Percentiles rank a stretch among this genome's conserved stretches.
Conservation (phyloP, 768 basidiomycete species). For the Suillus weaverae region DNA sequence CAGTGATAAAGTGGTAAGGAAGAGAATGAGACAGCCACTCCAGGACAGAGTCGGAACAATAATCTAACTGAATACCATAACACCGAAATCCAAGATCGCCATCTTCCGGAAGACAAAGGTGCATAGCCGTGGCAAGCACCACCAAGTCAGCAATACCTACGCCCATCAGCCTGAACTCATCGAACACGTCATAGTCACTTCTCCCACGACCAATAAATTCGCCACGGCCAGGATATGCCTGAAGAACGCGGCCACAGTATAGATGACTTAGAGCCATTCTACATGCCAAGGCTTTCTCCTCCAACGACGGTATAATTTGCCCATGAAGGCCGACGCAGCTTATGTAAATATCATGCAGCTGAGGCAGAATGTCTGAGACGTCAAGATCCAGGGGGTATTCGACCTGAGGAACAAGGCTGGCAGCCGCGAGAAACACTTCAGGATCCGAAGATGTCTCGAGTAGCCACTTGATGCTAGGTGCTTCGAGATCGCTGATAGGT, state of each 20-base stretch:
- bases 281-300: not conserved
- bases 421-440: not conserved
- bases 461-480: constrained; percentile 10
- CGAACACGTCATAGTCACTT: not conserved
- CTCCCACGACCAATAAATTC: not conserved
- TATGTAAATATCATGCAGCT: not conserved
- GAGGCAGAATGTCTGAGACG: not conserved
- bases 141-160: fast-evolving
- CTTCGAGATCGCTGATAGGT: not conserved
- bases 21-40: not conserved
- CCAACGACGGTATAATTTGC: not conserved
- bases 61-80: fast-evolving
- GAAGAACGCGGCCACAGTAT: not conserved
- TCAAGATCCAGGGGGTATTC: not conserved
- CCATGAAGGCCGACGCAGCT: not conserved
- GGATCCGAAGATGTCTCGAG: not conserved
- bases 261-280: not conserved
- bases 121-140: not conserved
- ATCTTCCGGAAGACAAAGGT: not conserved
- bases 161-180: fast-evolving
- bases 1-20: not conserved
- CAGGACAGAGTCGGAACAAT: not conserved
- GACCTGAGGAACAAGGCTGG: not conserved
- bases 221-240: not conserved
- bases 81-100: not conserved